Conservation (phyloP, 2,329 filamentous ascomycete species). For the Fusarium dimerum region DNA sequence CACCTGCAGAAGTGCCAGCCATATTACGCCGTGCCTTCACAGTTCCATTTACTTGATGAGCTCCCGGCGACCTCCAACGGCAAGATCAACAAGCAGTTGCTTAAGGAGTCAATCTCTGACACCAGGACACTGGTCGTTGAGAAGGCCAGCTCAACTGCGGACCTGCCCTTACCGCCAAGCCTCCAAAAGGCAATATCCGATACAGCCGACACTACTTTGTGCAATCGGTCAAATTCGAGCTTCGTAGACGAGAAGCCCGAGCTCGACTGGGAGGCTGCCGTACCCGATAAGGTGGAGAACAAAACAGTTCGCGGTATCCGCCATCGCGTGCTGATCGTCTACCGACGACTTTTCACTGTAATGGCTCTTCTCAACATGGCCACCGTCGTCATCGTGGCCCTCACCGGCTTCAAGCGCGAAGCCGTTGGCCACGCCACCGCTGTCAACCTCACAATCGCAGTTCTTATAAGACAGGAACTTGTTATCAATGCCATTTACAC, state of each 20-base stretch:
- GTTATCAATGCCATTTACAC: conserved; percentile 54
- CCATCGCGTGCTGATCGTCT: conserved; percentile 51
- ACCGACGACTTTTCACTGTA: conserved; percentile 57
- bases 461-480: conserved; percentile 54
- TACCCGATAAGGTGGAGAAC: conserved; percentile 44
- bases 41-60: conserved; percentile 41
- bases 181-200: too few relatives aligned
- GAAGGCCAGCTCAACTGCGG: too few relatives aligned
- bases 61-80: conserved; percentile 57
- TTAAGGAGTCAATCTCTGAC: conserved; percentile 1
- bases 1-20: conserved; percentile 47
- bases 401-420: conserved; percentile 35
- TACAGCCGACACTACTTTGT: too few relatives aligned
- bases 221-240: too few relatives aligned
- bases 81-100: conserved; percentile 52
- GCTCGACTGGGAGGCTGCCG: conserved; percentile 30
- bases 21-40: conserved; percentile 55
- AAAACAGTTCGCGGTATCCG: conserved; percentile 42
- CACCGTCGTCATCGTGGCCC: conserved; percentile 46
- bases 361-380: conserved; percentile 53
- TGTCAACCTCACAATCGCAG: conserved; percentile 49
- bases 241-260: conserved; percentile 27
- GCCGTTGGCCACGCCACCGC: conserved; percentile 45
- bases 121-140: not conserved
- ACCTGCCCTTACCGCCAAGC: too few relatives aligned